These are phyloP conservation scores for Chytriomyces sp. DNA, from an alignment of 192 early-diverging fungal species.

Conservation along the genomic window DNA sequence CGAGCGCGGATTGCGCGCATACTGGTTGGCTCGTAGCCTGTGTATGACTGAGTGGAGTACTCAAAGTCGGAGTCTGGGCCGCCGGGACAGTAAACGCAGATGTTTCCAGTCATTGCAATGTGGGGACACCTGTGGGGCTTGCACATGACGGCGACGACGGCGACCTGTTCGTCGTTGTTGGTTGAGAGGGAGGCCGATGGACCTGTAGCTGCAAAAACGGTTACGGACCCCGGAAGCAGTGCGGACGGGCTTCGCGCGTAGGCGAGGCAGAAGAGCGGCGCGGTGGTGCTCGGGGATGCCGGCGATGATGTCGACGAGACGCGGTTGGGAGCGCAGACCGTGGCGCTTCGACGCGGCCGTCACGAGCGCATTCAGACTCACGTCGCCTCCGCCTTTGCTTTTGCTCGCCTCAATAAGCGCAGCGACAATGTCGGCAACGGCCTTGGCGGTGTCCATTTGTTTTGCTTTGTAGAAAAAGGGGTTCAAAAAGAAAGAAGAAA, in stretches of 20 bases:
- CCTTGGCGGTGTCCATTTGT: constrained; percentile 22
- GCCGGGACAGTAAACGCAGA: constrained; percentile 98
- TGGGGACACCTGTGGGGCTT: constrained; percentile 97
- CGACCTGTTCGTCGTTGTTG: constrained; percentile 62
- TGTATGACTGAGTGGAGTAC: constrained; percentile 99
- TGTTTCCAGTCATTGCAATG: constrained; percentile 99
- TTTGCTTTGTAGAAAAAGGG: background rate
- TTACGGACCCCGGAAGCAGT: constrained; percentile 83
- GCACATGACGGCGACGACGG: constrained; percentile 95
- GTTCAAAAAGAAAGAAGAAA: background rate
- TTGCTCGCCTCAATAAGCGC: constrained; percentile 73
- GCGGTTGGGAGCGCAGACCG: constrained; percentile 84
- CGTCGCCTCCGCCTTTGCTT: constrained; percentile 64
- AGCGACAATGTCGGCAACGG: constrained; percentile 72
- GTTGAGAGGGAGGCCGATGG: background rate
- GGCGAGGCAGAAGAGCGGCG: constrained; percentile 76
- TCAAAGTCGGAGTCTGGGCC: constrained; percentile 99
- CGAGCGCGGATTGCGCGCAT: constrained; percentile 99
- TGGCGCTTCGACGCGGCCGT: constrained; percentile 56
- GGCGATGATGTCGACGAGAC: constrained; percentile 96
- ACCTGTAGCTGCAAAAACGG: background rate
- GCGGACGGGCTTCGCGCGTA: constrained; percentile 95
- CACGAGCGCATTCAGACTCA: constrained; percentile 89
- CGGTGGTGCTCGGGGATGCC: constrained; percentile 95
- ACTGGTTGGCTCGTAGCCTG: constrained; percentile 97